Conservation (phyloP, 495 filamentous ascomycete genomes). For the Viridothelium virens region DNA sequence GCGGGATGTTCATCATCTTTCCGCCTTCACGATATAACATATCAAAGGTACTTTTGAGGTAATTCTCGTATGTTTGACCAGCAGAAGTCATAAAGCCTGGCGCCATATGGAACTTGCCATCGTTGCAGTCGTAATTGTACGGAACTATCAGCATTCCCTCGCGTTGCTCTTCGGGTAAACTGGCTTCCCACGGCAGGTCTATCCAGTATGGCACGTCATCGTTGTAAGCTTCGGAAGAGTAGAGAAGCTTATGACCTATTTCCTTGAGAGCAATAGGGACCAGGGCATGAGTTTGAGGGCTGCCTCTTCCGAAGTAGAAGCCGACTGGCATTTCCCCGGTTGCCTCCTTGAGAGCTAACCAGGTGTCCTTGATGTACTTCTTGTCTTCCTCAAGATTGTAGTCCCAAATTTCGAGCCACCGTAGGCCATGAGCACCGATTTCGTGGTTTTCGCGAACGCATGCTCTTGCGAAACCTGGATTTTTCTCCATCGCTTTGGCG, state of each 20-base stretch:
- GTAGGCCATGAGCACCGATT: constrained; percentile 29
- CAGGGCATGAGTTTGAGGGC: constrained; percentile 28
- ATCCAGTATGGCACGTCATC: constrained; percentile 34
- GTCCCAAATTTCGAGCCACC: constrained; percentile 34
- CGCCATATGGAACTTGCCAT: constrained; percentile 34
- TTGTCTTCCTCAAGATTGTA: constrained; percentile 27
- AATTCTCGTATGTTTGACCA: constrained; percentile 27
- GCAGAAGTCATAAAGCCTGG: constrained; percentile 26
- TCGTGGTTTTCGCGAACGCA: constrained; percentile 30
- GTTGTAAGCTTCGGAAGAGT: constrained; percentile 30
- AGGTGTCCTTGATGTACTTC: constrained; percentile 31
- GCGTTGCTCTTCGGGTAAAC: constrained; percentile 23
- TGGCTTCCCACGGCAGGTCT: constrained; percentile 28
- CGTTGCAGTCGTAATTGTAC: constrained; percentile 31
- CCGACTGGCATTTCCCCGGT: constrained; percentile 31
- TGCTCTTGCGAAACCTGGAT: constrained; percentile 27
- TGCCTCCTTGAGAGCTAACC: constrained; percentile 24
- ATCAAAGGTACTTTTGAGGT: constrained; percentile 31
- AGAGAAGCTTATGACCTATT: constrained; percentile 27
- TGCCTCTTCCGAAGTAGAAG: constrained; percentile 31
- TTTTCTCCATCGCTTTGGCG: constrained; percentile 29
- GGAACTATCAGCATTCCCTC: constrained; percentile 31
- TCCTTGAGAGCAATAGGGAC: constrained; percentile 26
- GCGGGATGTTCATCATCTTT: constrained; percentile 34
- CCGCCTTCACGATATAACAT: constrained; percentile 31